A percentile compares a stretch with the other conserved stretches of the same genome.
Conservation (phyloP, 805 yeast species). For the Kregervanrija delftensis region DNA sequence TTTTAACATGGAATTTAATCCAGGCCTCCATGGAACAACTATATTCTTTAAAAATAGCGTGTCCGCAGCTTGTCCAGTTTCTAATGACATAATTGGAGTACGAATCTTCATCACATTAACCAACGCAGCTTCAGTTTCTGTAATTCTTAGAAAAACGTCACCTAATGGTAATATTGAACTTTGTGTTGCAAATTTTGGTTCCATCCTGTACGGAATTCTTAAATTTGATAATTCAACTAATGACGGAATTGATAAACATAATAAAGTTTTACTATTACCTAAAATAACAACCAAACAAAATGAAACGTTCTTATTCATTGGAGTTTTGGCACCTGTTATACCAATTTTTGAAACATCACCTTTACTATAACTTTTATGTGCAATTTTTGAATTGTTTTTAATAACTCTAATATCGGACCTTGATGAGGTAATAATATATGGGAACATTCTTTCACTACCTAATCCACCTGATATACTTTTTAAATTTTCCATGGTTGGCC, state of each 20-base stretch:
- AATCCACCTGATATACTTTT: slow-evolving; percentile 29
- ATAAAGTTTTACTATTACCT: slow-evolving; percentile 21
- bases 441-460: slow-evolving; percentile 39
- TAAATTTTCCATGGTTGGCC: slow-evolving; percentile 55
- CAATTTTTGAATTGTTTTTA: slow-evolving; percentile 52
- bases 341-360: slow-evolving; percentile 43
- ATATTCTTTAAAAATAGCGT: slow-evolving; percentile 63
- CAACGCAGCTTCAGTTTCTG: slow-evolving; percentile 46
- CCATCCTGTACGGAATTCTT: slow-evolving; percentile 36
- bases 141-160: slow-evolving; percentile 50
- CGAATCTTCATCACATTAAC: slow-evolving; percentile 44
- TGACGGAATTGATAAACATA: slow-evolving; percentile 48
- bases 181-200: slow-evolving; percentile 33
- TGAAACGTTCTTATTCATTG: slow-evolving; percentile 14
- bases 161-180: slow-evolving; percentile 39
- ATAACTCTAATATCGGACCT: slow-evolving; percentile 55
- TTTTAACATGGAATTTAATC: slow-evolving; percentile 76
- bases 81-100: slow-evolving; percentile 21
- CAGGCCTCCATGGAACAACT: slow-evolving; percentile 72
- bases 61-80: slow-evolving; percentile 35
- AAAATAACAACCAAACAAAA: slow-evolving; percentile 25
- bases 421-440: slow-evolving; percentile 52
- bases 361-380: slow-evolving; percentile 57
- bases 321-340: slow-evolving; percentile 33
- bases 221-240: slow-evolving; percentile 50